A percentile compares a stretch with the other conserved stretches of the same genome.
These are phyloP conservation scores for Novymonas esmeraldas DNA, from an alignment of 208 protist genomes.

Conservation along the genomic window DNA sequence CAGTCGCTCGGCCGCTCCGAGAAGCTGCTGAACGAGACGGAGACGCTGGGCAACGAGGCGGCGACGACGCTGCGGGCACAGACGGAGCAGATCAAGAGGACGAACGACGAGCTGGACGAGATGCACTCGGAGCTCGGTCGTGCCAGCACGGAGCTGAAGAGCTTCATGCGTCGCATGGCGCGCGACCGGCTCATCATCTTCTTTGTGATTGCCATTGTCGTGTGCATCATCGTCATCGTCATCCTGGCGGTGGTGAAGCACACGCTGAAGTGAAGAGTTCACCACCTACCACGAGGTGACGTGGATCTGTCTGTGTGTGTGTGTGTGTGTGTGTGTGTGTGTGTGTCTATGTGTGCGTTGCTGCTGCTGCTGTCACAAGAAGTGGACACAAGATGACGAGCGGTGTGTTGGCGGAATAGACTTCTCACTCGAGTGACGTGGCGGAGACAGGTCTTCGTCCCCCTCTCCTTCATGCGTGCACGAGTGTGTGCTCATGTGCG, in stretches of 20 bases:
- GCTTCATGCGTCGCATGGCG: slow-evolving; percentile 83
- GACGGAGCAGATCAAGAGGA: slow-evolving; percentile 76
- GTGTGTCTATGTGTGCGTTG: background rate
- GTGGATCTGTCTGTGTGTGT: background rate
- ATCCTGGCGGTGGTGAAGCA: slow-evolving; percentile 57
- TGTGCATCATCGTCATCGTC: slow-evolving; percentile 82
- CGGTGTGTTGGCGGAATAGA: too few relatives aligned
- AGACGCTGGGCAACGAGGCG: slow-evolving; percentile 64
- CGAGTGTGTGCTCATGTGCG: too few relatives aligned
- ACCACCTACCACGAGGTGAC: too few relatives aligned
- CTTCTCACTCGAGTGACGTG: too few relatives aligned
- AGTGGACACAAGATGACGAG: too few relatives aligned
- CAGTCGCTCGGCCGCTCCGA: slow-evolving; percentile 65
- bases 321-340: background rate
- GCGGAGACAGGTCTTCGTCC: too few relatives aligned
- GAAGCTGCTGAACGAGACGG: slow-evolving; percentile 69
- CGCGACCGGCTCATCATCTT: slow-evolving; percentile 87
- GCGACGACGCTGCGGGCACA: slow-evolving; percentile 63
- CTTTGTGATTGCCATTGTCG: slow-evolving; percentile 71
- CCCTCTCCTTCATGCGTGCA: too few relatives aligned
- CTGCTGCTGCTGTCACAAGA: too few relatives aligned
- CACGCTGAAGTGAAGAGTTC: slow-evolving; percentile 26
- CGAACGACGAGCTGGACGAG: slow-evolving; percentile 63
- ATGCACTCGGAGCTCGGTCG: slow-evolving; percentile 45
- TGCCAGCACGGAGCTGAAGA: slow-evolving; percentile 47